Evolutionary conservation across 2,329 filamentous ascomycete species (phyloP).

Genomic region (Sporothrix sp.): DNA sequence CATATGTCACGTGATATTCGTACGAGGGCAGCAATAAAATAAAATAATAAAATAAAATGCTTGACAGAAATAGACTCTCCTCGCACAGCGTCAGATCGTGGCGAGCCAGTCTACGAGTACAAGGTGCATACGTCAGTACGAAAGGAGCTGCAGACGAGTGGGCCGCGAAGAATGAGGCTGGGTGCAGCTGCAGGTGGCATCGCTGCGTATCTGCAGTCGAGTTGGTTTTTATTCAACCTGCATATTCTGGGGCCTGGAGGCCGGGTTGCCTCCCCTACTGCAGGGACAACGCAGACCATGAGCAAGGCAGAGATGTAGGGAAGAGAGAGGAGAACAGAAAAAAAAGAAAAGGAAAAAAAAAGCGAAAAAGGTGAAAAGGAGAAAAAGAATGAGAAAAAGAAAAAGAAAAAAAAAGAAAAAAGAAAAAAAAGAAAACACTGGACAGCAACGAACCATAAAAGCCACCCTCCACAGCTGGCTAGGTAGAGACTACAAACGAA

Average conservation of each 20-base stretch:
- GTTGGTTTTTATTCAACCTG: too few relatives aligned
- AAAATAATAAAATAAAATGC: too few relatives aligned
- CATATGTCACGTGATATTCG: too few relatives aligned
- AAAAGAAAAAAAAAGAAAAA: neutral
- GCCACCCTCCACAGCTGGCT: too few relatives aligned
- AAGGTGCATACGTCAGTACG: too few relatives aligned
- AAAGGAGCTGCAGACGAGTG: conserved; percentile 3
- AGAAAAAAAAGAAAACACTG: neutral
- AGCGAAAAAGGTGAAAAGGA: neutral
- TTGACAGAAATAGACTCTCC: too few relatives aligned
- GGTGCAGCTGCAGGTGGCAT: conserved; percentile 6
- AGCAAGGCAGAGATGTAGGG: neutral
- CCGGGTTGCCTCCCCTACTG: neutral
- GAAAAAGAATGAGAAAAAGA: neutral
- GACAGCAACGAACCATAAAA: too few relatives aligned
- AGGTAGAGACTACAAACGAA: too few relatives aligned
- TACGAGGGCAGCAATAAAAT: too few relatives aligned
- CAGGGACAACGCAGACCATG: neutral
- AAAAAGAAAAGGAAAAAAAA: neutral
- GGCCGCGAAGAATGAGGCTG: conserved; percentile 5
- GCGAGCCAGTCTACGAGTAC: too few relatives aligned
- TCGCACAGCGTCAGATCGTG: too few relatives aligned
- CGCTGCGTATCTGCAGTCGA: neutral
- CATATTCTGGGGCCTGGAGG: neutral
- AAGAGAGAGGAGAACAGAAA: neutral